These are phyloP conservation scores for Candida buenavistaensis DNA, from an alignment of 1,139 yeast genomes.

Conservation along the genomic window DNA sequence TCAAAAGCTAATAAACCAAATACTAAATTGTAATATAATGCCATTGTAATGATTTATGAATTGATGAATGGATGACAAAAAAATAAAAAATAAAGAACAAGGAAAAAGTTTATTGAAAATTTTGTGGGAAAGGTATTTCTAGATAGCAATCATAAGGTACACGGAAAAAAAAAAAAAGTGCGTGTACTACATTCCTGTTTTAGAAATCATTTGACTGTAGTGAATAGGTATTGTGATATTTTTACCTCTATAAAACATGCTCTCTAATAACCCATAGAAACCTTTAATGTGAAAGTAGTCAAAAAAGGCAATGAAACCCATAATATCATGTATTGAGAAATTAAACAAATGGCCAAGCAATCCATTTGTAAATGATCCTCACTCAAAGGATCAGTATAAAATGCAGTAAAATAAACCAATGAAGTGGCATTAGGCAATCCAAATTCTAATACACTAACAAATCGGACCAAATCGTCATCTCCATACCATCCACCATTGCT, in stretches of 20 bases:
- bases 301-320: slow-evolving; percentile 65
- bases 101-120: neutral
- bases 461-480: slow-evolving; percentile 51
- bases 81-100: neutral
- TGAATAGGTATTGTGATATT: neutral
- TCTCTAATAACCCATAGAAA: slow-evolving; percentile 26
- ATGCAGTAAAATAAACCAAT: slow-evolving; percentile 79
- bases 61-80: slow-evolving; percentile 9
- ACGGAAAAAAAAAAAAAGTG: neutral
- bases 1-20: slow-evolving; percentile 75
- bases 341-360: slow-evolving; percentile 70
- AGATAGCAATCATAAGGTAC: neutral
- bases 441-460: slow-evolving; percentile 72
- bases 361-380: slow-evolving; percentile 76
- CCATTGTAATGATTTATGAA: slow-evolving; percentile 45
- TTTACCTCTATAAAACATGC: slow-evolving; percentile 1
- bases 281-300: slow-evolving; percentile 56
- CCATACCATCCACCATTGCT: slow-evolving; percentile 48
- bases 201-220: neutral
- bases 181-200: too few relatives aligned
- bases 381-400: slow-evolving; percentile 66
- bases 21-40: slow-evolving; percentile 72
- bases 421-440: slow-evolving; percentile 89
- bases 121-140: neutral
- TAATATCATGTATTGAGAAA: slow-evolving; percentile 65